Evolutionary conservation across 2,329 filamentous ascomycete genomes (phyloP).

Genomic region (Fusarium sp.): DNA sequence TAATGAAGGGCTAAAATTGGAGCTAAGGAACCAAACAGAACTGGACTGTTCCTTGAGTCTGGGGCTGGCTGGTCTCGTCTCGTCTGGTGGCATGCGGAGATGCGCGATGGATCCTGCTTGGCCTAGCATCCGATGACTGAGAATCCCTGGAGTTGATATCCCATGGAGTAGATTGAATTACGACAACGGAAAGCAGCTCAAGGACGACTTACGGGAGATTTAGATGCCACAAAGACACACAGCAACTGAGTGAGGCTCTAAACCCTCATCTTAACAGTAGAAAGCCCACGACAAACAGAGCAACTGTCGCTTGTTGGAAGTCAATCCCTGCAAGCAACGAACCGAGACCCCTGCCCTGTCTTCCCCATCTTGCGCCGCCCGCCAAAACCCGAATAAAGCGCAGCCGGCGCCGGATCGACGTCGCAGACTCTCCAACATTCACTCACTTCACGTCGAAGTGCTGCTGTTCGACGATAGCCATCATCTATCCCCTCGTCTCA

Average conservation of each 20-base stretch:
- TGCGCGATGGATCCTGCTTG: conserved; percentile 20
- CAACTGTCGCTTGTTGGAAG: neutral
- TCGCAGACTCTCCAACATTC: neutral
- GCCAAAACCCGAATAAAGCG: conserved; percentile 38
- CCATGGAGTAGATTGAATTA: neutral
- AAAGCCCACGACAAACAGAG: too few species aligned
- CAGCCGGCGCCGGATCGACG: conserved; percentile 19
- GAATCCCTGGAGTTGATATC: neutral
- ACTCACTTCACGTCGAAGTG: too few species aligned
- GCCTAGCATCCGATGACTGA: neutral
- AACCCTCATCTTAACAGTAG: too few species aligned
- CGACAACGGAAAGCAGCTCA: neutral
- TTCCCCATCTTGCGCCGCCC: conserved; percentile 26
- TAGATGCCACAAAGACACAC: too few species aligned
- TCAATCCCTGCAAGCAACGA: conserved; percentile 9
- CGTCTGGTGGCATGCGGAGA: conserved; percentile 32
- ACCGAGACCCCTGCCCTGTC: conserved; percentile 17
- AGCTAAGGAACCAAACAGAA: neutral
- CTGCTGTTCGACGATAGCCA: too few species aligned
- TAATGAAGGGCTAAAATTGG: too few species aligned
- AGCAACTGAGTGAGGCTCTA: too few species aligned
- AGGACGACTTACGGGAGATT: neutral
- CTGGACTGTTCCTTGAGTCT: neutral
- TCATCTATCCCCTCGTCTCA: too few species aligned
- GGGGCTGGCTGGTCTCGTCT: neutral